These are phyloP conservation scores for Termitomyces sp. DNA, from an alignment of 768 basidiomycete species.

Conservation along the genomic window DNA sequence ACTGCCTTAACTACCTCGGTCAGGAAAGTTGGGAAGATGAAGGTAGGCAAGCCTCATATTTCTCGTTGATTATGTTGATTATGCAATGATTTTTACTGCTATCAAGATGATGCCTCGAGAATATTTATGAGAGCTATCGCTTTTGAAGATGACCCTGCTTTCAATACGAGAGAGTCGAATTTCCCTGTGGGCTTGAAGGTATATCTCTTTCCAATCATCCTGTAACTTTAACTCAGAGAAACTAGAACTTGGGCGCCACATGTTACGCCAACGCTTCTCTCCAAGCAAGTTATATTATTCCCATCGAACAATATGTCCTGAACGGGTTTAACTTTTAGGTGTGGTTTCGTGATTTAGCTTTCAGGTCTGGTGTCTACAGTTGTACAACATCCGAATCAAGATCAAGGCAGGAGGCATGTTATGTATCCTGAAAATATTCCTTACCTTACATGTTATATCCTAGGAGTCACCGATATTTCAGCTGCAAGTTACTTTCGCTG, in stretches of 20 bases:
- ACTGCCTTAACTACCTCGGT: constrained; percentile 85
- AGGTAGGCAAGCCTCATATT: constrained; percentile 32
- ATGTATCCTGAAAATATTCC: not conserved
- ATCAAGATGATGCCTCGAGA: constrained; percentile 42
- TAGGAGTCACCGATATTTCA: constrained; percentile 78
- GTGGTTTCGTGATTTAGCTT: constrained; percentile 84
- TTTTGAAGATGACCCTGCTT: constrained; percentile 50
- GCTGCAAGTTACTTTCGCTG: constrained; percentile 77
- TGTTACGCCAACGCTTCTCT: constrained; percentile 96
- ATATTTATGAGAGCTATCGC: constrained; percentile 47
- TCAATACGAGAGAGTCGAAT: constrained; percentile 41
- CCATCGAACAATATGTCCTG: not conserved
- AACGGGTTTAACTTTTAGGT: constrained; percentile 42
- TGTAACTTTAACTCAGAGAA: not conserved
- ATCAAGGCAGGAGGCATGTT: constrained; percentile 31
- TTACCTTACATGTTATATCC: not conserved
- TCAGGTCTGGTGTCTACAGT: constrained; percentile 77
- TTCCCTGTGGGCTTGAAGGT: constrained; percentile 79
- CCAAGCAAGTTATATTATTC: constrained; percentile 45
- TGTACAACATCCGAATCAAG: constrained; percentile 55
- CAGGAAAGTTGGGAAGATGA: constrained; percentile 77
- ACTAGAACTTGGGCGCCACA: constrained; percentile 92
- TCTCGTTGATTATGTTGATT: not conserved
- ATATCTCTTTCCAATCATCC: constrained; percentile 9
- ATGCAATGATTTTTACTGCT: constrained; percentile 8